Evolutionary conservation across 2,329 filamentous ascomycete genomes (phyloP).

Genomic region (Aspergillus pseudotamarii): DNA sequence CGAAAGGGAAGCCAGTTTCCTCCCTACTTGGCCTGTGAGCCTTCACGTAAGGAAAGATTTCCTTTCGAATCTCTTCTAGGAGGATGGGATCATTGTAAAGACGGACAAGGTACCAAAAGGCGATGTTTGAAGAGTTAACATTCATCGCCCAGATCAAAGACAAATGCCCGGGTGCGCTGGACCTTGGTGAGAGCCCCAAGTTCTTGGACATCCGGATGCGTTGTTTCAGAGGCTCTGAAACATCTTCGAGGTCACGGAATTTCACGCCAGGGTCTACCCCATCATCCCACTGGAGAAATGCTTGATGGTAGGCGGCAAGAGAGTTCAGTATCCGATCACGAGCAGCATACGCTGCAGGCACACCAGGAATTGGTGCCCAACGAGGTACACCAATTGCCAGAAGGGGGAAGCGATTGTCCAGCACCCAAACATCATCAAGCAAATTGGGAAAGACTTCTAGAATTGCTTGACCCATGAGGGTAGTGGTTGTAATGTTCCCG

Average conservation of each 20-base stretch:
- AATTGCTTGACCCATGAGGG: constrained; percentile 57
- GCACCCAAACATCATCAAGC: constrained; percentile 57
- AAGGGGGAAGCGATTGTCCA: constrained; percentile 58
- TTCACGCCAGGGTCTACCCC: constrained; percentile 46
- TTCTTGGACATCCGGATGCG: constrained; percentile 46
- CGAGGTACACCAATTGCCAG: constrained; percentile 59
- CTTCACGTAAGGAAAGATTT: constrained; percentile 48
- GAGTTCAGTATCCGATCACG: constrained; percentile 45
- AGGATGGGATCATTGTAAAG: constrained; percentile 47
- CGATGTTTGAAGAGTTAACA: constrained; percentile 54
- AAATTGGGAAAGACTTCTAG: constrained; percentile 56
- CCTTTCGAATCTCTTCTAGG: constrained; percentile 46
- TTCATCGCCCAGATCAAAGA: constrained; percentile 59
- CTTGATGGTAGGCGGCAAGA: constrained; percentile 46
- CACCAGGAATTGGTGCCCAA: constrained; percentile 56
- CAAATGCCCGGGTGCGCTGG: constrained; percentile 48
- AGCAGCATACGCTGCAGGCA: constrained; percentile 53
- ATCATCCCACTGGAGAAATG: constrained; percentile 46
- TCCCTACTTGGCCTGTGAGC: constrained; percentile 39
- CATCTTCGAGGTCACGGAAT: constrained; percentile 53
- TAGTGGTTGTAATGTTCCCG: constrained; percentile 50
- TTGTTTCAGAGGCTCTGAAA: constrained; percentile 48
- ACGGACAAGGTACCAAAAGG: constrained; percentile 56
- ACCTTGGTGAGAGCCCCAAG: constrained; percentile 38
- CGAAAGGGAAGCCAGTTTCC: constrained; percentile 45